A percentile compares a stretch with the other conserved stretches of the same genome.
Conservation (phyloP, 345 rosid species). For the Lepidium aucheri region DNA sequence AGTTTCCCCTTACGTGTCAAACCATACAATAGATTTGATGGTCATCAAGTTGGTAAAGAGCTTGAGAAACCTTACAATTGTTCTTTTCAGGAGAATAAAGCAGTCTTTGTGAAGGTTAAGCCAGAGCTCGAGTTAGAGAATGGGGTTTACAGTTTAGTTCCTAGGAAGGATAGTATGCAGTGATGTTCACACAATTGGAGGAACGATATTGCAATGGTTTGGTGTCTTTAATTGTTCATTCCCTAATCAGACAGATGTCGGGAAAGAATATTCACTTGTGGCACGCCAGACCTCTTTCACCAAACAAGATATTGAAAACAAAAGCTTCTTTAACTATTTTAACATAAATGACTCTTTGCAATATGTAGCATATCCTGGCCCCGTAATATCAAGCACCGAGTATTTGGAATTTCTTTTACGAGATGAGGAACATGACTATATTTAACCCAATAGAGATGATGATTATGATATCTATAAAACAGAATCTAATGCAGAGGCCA, state of each 20-base stretch:
- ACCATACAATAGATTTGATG: conserved; percentile 15
- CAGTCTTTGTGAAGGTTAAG: conserved; percentile 13
- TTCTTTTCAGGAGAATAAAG: conserved; percentile 3
- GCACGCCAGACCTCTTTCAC: conserved; percentile 19
- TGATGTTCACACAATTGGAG: conserved; percentile 15
- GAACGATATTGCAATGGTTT: conserved; percentile 4
- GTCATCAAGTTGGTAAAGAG: conserved; percentile 14
- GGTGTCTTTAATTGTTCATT: not conserved
- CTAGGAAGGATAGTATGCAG: conserved; percentile 12
- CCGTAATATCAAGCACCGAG: conserved; percentile 16
- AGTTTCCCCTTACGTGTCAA: conserved; percentile 12
- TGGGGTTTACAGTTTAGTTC: conserved; percentile 20
- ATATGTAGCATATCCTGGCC: conserved; percentile 19
- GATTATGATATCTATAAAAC: conserved; percentile 53
- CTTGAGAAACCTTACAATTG: conserved; percentile 19
- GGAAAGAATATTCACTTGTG: conserved; percentile 10
- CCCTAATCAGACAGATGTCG: conserved; percentile 6
- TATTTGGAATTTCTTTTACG: conserved; percentile 19
- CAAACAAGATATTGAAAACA: conserved; percentile 12
- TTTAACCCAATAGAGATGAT: conserved; percentile 37
- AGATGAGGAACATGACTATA: conserved; percentile 25
- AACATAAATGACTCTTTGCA: conserved; percentile 24
- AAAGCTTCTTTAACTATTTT: conserved; percentile 9
- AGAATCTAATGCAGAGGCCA: conserved; percentile 36
- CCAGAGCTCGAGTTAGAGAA: conserved; percentile 19